phyloP scores from a whole-genome alignment of 2,329 filamentous ascomycete genomes.

The Tolypocladium ovalisporum region DNA sequence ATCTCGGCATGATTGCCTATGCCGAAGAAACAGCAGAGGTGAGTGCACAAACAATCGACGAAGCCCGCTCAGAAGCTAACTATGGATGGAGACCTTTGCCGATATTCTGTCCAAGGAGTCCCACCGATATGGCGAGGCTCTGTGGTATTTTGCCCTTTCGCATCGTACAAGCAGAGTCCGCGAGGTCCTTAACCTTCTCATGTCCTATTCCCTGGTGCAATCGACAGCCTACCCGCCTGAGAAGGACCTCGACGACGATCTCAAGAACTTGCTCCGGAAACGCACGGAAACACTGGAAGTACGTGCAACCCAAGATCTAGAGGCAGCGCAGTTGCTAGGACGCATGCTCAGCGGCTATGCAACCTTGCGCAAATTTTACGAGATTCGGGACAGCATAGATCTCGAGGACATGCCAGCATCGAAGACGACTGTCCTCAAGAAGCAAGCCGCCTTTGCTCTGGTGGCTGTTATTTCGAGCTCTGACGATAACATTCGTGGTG shows the following conservation, averaged over 20 bases:
- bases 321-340: slow-evolving; percentile 74
- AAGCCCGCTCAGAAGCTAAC: slow-evolving; percentile 12
- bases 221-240: slow-evolving; percentile 69
- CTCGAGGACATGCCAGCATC: slow-evolving; percentile 16
- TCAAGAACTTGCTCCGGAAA: slow-evolving; percentile 58
- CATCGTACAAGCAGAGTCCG: slow-evolving; percentile 71
- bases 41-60: slow-evolving; percentile 23
- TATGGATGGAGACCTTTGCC: slow-evolving; percentile 58
- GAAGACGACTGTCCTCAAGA: slow-evolving; percentile 48
- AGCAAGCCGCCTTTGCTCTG: slow-evolving; percentile 61
- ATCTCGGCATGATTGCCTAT: slow-evolving; percentile 67
- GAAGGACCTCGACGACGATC: slow-evolving; percentile 60
- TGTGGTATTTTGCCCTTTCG: slow-evolving; percentile 85
- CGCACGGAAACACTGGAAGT: slow-evolving; percentile 61
- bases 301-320: slow-evolving; percentile 63
- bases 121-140: slow-evolving; percentile 71
- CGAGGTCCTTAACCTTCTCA: slow-evolving; percentile 75
- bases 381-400: slow-evolving; percentile 55
- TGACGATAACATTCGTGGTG: slow-evolving; percentile 83
- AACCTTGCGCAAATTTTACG: slow-evolving; percentile 81
- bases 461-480: slow-evolving; percentile 78
- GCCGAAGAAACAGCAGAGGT: slow-evolving; percentile 78
- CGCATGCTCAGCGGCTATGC: slow-evolving; percentile 87
- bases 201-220: slow-evolving; percentile 77
- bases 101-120: slow-evolving; percentile 63